Evolutionary conservation across 768 basidiomycete genomes (phyloP).

Genomic region (Clavulina sp.): DNA sequence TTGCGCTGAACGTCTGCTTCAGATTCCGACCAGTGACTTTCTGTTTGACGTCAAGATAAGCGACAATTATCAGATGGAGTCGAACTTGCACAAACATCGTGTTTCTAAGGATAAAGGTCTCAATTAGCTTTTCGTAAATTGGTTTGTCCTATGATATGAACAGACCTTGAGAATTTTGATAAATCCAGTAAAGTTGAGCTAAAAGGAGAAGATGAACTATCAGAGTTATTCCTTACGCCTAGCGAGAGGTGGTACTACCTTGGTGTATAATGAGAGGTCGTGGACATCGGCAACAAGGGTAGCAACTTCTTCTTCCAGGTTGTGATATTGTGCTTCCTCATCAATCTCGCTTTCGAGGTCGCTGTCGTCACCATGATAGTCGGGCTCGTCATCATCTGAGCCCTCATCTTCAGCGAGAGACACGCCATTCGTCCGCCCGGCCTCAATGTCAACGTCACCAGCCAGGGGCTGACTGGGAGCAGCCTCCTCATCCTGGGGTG

Average conservation of each 20-base stretch:
- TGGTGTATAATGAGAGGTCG: constrained; percentile 82
- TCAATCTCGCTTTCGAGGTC: constrained; percentile 39
- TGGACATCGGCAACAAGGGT: constrained; percentile 73
- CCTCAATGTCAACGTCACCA: constrained; percentile 9
- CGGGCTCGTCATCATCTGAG: constrained; percentile 13
- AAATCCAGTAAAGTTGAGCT: constrained; percentile 91
- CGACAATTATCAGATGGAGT: neutral
- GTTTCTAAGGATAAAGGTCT: constrained; percentile 42
- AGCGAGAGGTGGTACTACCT: constrained; percentile 17
- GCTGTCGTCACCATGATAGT: constrained; percentile 29
- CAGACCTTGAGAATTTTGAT: constrained; percentile 90
- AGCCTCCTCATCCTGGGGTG: neutral
- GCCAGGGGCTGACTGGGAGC: neutral
- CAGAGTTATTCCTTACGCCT: neutral
- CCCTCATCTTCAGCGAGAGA: constrained; percentile 4
- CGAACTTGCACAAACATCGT: constrained; percentile 43
- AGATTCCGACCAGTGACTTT: constrained; percentile 80
- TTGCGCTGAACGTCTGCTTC: constrained; percentile 75
- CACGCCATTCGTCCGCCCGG: neutral
- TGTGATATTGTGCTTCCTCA: constrained; percentile 71
- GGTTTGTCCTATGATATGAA: constrained; percentile 4
- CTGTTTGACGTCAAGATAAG: constrained; percentile 24
- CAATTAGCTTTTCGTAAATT: constrained; percentile 2
- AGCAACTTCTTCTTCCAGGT: constrained; percentile 85
- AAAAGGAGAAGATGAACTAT: neutral